These are phyloP conservation scores for Ambrosiella xylebori DNA, from an alignment of 2,329 filamentous ascomycete genomes.

Conservation along the genomic window DNA sequence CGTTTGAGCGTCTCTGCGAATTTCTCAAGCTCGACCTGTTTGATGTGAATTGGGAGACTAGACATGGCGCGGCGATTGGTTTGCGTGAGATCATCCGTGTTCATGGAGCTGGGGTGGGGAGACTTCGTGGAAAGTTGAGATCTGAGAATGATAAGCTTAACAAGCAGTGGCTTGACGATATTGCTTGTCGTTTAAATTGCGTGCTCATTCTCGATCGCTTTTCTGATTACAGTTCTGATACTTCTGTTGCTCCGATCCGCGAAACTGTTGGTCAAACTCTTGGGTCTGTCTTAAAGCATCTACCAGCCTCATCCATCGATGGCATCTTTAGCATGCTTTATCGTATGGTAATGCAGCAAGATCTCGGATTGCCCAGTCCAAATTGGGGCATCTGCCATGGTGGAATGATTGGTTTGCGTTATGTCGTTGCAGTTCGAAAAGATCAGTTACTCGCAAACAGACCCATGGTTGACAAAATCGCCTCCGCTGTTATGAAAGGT, in stretches of 20 bases:
- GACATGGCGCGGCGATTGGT: constrained; percentile 91
- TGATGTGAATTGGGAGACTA: constrained; percentile 83
- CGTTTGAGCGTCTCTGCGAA: constrained; percentile 83
- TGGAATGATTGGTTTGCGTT: constrained; percentile 91
- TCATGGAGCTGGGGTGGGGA: constrained; percentile 80
- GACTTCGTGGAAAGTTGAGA: constrained; percentile 50
- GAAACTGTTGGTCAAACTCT: constrained; percentile 91
- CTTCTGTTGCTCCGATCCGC: constrained; percentile 85
- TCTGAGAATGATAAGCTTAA: constrained; percentile 66
- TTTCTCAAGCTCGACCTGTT: constrained; percentile 89
- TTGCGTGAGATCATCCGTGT: constrained; percentile 78
- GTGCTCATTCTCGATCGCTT: constrained; percentile 96
- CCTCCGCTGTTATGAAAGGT: constrained; percentile 86
- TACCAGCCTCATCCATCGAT: constrained; percentile 63
- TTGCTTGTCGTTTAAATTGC: constrained; percentile 86
- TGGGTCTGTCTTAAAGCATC: constrained; percentile 71
- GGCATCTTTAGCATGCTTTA: constrained; percentile 72
- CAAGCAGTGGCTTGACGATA: constrained; percentile 74
- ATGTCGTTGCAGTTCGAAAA: constrained; percentile 86
- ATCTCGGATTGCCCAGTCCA: constrained; percentile 53
- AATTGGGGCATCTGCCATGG: constrained; percentile 94
- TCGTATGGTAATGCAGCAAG: constrained; percentile 79
- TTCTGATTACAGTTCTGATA: constrained; percentile 94
- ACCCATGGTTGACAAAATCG: constrained; percentile 80
- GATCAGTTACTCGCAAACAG: constrained; percentile 73